phyloP scores from a whole-genome alignment of 345 rosid genomes.

The Mangifera indica region DNA sequence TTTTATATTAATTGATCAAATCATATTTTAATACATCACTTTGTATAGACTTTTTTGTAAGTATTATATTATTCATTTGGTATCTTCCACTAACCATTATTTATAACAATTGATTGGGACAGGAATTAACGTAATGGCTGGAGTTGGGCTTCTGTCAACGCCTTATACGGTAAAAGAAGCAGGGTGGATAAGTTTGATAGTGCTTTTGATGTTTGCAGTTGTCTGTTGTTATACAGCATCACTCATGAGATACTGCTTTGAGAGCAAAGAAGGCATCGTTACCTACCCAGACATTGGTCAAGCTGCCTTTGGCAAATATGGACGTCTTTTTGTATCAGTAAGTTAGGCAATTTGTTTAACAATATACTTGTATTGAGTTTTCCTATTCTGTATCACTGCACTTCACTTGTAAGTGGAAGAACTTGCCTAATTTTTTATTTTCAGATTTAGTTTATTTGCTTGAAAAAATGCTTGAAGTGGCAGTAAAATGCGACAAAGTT shows the following conservation, averaged over 20 bases:
- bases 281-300: conserved; percentile 92
- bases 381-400: not conserved
- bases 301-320: conserved; percentile 91
- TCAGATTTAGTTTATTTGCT: not conserved
- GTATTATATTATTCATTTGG: too few species aligned
- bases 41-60: too few species aligned
- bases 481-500: not conserved
- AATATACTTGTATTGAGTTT: not conserved
- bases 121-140: conserved; percentile 86
- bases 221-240: conserved; percentile 83
- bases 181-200: conserved; percentile 76
- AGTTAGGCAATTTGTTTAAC: conserved; percentile 26
- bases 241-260: conserved; percentile 82
- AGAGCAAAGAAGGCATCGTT: conserved; percentile 63
- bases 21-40: too few species aligned
- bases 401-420: not conserved
- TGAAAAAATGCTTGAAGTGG: not conserved
- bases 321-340: conserved; percentile 77
- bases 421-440: not conserved
- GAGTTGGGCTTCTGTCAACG: conserved; percentile 89
- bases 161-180: conserved; percentile 72
- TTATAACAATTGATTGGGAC: conserved; percentile 17
- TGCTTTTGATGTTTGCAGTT: conserved; percentile 53
- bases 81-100: too few species aligned
- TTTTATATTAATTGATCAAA: too few species aligned